Base-by-base conservation (phyloP, 2,329 filamentous ascomycete species). In the Xylariaceae sp. region DNA sequence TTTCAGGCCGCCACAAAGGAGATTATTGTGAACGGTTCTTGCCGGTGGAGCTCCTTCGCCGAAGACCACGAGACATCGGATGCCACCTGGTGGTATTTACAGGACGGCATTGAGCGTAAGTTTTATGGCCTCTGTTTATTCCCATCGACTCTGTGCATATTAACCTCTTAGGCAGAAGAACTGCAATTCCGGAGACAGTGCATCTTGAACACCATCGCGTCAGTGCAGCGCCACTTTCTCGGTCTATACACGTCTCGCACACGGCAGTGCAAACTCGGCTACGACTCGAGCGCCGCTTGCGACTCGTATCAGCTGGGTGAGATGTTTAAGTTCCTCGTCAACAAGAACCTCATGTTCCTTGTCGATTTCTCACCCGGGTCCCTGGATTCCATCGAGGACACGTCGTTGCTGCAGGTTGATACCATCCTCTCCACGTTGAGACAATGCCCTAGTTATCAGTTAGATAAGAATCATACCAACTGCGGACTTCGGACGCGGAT, bases 251-350 rank as follows among this genome's bases (percentile, higher is more conserved):
- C 84, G 1, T 89, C 88, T 9, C 83, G 86, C 21, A 48, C 74
- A 29, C 73, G 77, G 7, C 89, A 91, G 69, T 92, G 89, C 71
- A 85, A 85, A 65, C 79, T 91, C 0, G 89, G 89, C 50, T 92
- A 92, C 71, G 88, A 90, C 66, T 86, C 85, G 2, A 89, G 85
- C 59, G 73, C 81, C 1, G 84, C 88, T 42, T 92, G 89, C 70
- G 89, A 93, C 73, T 87, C 85, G 1, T 93, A 89, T 67, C 89
- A 93, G 72, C 81, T 93, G 1, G 89, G 89, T 20, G 88, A 92
- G 73, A 90, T 90, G 79, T 74, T 91, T 60, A 86, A 85, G 62
- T 92, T 92, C 71, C 81, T 92, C 37, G 74, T 78, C 14, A 79
- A 80, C 61, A 84, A 85, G 61, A 79, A 81, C 23, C 81, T 90